A percentile compares a stretch with the other conserved stretches of the same genome.
These are phyloP conservation scores for Rhizophagus sp. DNA, from an alignment of 192 early-diverging fungal species.

Conservation along the genomic window DNA sequence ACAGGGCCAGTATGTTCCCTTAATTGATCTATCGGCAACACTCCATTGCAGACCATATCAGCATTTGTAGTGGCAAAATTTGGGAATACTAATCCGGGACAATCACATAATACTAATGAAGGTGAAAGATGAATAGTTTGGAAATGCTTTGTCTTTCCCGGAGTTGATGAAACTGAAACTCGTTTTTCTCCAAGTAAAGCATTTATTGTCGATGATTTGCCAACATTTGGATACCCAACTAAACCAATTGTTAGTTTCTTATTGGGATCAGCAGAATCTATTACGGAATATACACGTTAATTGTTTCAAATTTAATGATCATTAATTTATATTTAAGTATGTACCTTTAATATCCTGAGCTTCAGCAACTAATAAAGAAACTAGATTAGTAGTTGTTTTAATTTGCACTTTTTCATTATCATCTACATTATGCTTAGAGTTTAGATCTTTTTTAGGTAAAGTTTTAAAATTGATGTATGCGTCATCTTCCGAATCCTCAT, in stretches of 20 bases:
- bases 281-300: background rate
- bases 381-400: slow-evolving; percentile 51
- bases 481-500: slow-evolving; percentile 39
- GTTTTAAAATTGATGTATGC: slow-evolving; percentile 38
- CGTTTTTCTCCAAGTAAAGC: slow-evolving; percentile 91
- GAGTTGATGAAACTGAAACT: slow-evolving; percentile 95
- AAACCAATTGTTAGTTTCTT: slow-evolving; percentile 86
- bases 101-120: slow-evolving; percentile 91
- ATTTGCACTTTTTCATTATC: slow-evolving; percentile 55
- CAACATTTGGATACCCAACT: slow-evolving; percentile 99
- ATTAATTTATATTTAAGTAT: background rate
- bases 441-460: slow-evolving; percentile 40
- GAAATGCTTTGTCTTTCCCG: slow-evolving; percentile 99
- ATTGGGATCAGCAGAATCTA: slow-evolving; percentile 40
- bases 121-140: slow-evolving; percentile 95
- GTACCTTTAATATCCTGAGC: slow-evolving; percentile 48
- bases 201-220: slow-evolving; percentile 99
- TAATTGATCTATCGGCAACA: slow-evolving; percentile 98
- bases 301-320: background rate
- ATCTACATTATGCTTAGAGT: slow-evolving; percentile 18
- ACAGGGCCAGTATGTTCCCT: slow-evolving; percentile 91
- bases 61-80: slow-evolving; percentile 98
- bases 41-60: slow-evolving; percentile 98
- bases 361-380: slow-evolving; percentile 52
- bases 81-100: slow-evolving; percentile 98